phyloP scores from a whole-genome alignment of 2,329 filamentous ascomycete species.

The Neophaeococcomyces mojaviensis region DNA sequence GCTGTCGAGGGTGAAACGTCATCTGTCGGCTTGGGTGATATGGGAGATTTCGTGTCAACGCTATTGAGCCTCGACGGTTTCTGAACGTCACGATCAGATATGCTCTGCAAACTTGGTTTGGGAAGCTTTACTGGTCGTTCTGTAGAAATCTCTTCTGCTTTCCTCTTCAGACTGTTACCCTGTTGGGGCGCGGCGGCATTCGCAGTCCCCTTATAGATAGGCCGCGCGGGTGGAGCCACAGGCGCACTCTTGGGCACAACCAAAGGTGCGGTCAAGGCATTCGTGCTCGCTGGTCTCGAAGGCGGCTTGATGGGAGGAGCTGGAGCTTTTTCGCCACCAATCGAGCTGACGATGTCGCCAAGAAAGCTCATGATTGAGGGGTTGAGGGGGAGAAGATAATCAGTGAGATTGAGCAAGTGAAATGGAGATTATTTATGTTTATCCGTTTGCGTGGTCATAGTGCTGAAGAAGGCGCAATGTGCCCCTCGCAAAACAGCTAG shows the following conservation, averaged over 20 bases:
- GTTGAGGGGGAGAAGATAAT: not conserved
- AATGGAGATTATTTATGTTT: constrained; percentile 4
- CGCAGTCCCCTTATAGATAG: constrained; percentile 9
- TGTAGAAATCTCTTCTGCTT: constrained; percentile 17
- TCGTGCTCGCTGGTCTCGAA: constrained; percentile 12
- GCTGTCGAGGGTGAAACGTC: not conserved
- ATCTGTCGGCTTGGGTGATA: constrained; percentile 9
- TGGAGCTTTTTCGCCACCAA: constrained; percentile 34
- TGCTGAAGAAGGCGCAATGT: constrained; percentile 3
- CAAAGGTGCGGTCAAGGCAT: constrained; percentile 9
- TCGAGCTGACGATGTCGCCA: constrained; percentile 45
- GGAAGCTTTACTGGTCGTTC: constrained; percentile 12
- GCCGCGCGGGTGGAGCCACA: constrained; percentile 5
- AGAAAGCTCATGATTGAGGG: constrained; percentile 31
- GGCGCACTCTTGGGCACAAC: constrained; percentile 6
- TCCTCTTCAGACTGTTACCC: constrained; percentile 16
- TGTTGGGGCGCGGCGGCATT: constrained; percentile 12
- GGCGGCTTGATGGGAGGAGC: constrained; percentile 18
- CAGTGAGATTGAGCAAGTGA: not conserved
- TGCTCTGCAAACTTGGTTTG: constrained; percentile 5
- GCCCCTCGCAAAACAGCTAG: constrained; percentile 1
- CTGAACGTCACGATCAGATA: constrained; percentile 7
- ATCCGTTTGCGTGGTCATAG: constrained; percentile 1
- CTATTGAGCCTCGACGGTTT: constrained; percentile 9
- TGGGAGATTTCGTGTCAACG: constrained; percentile 10